Evolutionary conservation across 495 filamentous ascomycete species (phyloP), one percentile per base, ranked within the genome.

Genomic region (Trichocladium antarcticum): DNA sequence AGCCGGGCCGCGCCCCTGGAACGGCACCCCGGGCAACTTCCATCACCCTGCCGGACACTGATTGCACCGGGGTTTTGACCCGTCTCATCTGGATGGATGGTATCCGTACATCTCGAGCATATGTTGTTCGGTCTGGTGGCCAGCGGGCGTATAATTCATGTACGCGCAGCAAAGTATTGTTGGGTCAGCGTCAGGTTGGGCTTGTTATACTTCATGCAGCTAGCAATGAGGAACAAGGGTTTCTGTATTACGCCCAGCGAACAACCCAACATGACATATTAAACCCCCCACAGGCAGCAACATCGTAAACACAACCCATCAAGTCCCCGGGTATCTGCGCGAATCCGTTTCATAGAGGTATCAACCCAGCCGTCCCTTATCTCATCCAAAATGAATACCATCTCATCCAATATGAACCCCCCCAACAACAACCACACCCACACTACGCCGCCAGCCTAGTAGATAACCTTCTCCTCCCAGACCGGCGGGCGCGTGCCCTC

Each of bases 401-500:
- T 16, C 17, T 16, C 7, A 1, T 27, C 21, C 40, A 27, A 16
- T 15, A 12, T 21, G 5, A 29, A 14, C 19, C 37, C 5, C 15
- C 11, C 0, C 11, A 12, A 19, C 28, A 8, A 11, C 29, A 37
- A 11, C 47, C 12, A 1, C 19, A 27, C 1, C 5, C 14, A 39
- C 28, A 27, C 35, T 38, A 28, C 16, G 34, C 3, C 5, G 5
- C 38, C 8, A 27, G 24, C 8, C 64, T 63, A 78, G 47, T 74
- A 78, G 53, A 68, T 61, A 48, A 76, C 57, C 72, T 85, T 86
- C 68, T 84, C 80, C 63, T 84, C 69, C 73, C 79, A 95, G 46
- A 92, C 78, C 8, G 89, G 89, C 41, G 89, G 85, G 53, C 80
- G 66, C 49, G 77, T 80, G 45, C 75, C 73, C 57, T 87, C 80